Evolutionary conservation across 2,329 filamentous ascomycete species (phyloP).

Genomic region (Clarireedia monteithiana): DNA sequence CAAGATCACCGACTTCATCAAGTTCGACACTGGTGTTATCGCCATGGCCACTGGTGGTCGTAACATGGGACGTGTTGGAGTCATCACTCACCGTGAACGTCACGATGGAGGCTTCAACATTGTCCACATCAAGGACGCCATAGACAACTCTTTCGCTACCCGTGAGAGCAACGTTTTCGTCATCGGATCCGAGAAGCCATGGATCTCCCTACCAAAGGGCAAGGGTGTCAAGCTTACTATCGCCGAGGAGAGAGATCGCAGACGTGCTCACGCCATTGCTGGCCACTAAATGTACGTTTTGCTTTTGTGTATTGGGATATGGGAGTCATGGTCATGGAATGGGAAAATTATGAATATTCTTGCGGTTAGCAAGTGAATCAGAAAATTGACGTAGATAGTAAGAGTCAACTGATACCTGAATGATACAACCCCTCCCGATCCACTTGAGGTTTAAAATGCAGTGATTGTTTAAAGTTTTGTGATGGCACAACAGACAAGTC

Average conservation of each 20-base stretch:
- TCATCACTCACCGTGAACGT: slow-evolving; percentile 99
- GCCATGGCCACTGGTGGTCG: slow-evolving; percentile 99
- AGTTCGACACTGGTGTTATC: slow-evolving; percentile 96
- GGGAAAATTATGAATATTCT: slow-evolving; percentile 26
- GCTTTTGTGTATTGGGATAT: slow-evolving; percentile 18
- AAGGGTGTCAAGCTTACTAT: slow-evolving; percentile 99
- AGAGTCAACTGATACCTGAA: slow-evolving; percentile 27
- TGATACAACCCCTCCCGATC: slow-evolving; percentile 6
- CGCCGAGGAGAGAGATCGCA: slow-evolving; percentile 97
- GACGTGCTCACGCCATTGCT: slow-evolving; percentile 54
- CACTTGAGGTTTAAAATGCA: neutral
- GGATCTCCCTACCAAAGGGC: slow-evolving; percentile 99
- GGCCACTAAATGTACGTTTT: slow-evolving; percentile 26
- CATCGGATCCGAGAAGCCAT: slow-evolving; percentile 97
- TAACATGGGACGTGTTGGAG: slow-evolving; percentile 99
- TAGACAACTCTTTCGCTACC: slow-evolving; percentile 99
- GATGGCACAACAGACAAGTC: neutral
- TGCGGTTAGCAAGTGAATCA: slow-evolving; percentile 19
- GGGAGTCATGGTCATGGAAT: slow-evolving; percentile 21
- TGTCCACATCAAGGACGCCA: slow-evolving; percentile 99
- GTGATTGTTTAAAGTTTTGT: neutral
- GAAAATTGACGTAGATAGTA: slow-evolving; percentile 25
- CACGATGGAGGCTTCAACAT: slow-evolving; percentile 99
- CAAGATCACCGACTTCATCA: slow-evolving; percentile 98
- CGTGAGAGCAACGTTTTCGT: slow-evolving; percentile 99